These are phyloP conservation scores for Camellia lanceoleosa DNA, from an alignment of 148 eudicot genomes.

Conservation along the genomic window DNA sequence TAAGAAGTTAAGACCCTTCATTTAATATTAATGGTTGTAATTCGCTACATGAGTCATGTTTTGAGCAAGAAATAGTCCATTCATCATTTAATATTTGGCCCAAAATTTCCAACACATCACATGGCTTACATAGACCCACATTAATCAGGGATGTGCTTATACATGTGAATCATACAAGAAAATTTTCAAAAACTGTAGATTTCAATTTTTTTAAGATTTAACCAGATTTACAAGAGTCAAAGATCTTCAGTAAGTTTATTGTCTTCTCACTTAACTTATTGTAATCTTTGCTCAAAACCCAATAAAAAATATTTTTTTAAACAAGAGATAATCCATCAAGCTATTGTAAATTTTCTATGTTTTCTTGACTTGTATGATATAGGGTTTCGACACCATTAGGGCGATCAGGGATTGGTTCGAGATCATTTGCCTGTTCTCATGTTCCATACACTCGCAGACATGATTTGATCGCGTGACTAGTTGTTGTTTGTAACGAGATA, in stretches of 20 bases:
- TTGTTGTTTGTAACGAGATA: too few species aligned
- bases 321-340: too few species aligned
- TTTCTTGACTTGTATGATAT: background rate
- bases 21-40: slow-evolving; percentile 15
- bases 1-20: slow-evolving; percentile 8
- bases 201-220: background rate
- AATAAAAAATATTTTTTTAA: background rate
- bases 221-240: slow-evolving; percentile 21
- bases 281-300: background rate
- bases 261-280: background rate
- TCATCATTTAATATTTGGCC: slow-evolving; percentile 22
- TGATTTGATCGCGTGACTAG: too few species aligned
- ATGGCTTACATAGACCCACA: slow-evolving; percentile 23
- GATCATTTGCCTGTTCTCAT: too few species aligned
- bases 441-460: too few species aligned
- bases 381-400: background rate
- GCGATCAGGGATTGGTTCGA: background rate
- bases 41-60: slow-evolving; percentile 15
- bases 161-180: slow-evolving; percentile 8
- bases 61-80: slow-evolving; percentile 22
- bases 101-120: slow-evolving; percentile 6
- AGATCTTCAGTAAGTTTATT: slow-evolving; percentile 18
- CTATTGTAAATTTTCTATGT: background rate
- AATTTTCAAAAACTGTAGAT: background rate
- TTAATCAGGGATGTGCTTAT: slow-evolving; percentile 11